Base-by-base conservation (phyloP, 345 rosid species). In the Pistacia atlantica region DNA sequence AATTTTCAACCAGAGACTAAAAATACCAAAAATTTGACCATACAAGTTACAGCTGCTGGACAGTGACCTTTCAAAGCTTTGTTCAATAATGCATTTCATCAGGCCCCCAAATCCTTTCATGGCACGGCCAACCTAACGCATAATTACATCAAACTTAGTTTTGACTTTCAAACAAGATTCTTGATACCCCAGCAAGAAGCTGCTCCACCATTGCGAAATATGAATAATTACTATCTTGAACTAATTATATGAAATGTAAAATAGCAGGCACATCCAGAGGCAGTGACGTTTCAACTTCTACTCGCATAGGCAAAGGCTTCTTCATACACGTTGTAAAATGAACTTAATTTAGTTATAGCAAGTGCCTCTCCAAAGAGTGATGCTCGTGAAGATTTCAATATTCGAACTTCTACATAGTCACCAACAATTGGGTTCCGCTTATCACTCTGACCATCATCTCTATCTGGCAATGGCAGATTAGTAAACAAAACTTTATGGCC, bases 291-390 rank as follows among this genome's bases (percentile, higher is more conserved):
- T 77, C 51, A 81, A 80, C 28, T 49, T 83, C 75, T 77, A 82
- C 85, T 81, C 56, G 90, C 93, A 77, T 86, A 84, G 69, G 92
- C 89, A 48, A 83, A 81, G 70, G 77, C 80, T 75, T 83, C 83
- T 67, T 81, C 89, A 69, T 79, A 83, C 73, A 57, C 74, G 11
- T 72, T 69, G 71, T 87, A 83, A 80, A 90, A 95, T 77, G 85
- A 79, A 31, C 90, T 89, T 69, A 95, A 68, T 77, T 88, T 93
- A 73, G 89, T 95, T 58, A 93, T 88, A 28, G 88, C 93, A 54
- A 93, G 79, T 62, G 97, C 97, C 79, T 90, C 89, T 57, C 99
- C 97, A 37, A 57, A 90, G 46, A 93, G 79, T 3, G 99, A 90
- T 31, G 99, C 93, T 17, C 90, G 84, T 2, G 97, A 78, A 5